These are phyloP conservation scores for Talaromyces piceae DNA, from an alignment of 2,329 filamentous ascomycete species.

Conservation along the genomic window DNA sequence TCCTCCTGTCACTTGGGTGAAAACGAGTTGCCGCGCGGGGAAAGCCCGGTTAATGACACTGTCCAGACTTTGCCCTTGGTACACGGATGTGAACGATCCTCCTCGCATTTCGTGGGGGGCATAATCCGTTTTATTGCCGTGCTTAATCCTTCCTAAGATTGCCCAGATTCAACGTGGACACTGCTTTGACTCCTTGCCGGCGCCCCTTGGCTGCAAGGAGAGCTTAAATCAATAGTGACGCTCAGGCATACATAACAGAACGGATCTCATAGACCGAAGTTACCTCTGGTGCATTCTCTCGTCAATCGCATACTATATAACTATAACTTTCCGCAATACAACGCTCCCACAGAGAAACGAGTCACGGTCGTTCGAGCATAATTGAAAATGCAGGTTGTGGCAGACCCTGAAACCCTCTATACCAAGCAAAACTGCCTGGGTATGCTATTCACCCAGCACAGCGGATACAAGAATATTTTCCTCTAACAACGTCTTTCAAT, in stretches of 20 bases:
- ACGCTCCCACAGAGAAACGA: not conserved
- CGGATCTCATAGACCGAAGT: not conserved
- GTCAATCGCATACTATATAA: not conserved
- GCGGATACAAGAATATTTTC: not conserved
- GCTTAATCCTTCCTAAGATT: not conserved
- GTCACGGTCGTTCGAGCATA: not conserved
- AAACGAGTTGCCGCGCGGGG: not conserved
- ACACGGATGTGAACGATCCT: not conserved
- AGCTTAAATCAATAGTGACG: not conserved
- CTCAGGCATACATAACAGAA: not conserved
- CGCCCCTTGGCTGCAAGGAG: slow-evolving; percentile 12
- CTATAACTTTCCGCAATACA: not conserved
- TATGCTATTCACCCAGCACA: slow-evolving; percentile 34
- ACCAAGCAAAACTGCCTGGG: slow-evolving; percentile 88
- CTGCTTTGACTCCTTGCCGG: slow-evolving; percentile 9
- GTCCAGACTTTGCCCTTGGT: not conserved
- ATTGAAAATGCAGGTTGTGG: slow-evolving; percentile 41
- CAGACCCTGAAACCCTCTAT: slow-evolving; percentile 86
- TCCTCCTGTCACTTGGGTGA: not conserved
- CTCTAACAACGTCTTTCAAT: not conserved
- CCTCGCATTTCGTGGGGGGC: not conserved
- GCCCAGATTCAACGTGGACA: not conserved
- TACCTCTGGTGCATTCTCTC: not conserved
- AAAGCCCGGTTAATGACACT: not conserved
- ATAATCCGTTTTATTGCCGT: not conserved